Base-by-base conservation (phyloP, 805 yeast species). In the Cyberlindnera samutprakarnensis region DNA sequence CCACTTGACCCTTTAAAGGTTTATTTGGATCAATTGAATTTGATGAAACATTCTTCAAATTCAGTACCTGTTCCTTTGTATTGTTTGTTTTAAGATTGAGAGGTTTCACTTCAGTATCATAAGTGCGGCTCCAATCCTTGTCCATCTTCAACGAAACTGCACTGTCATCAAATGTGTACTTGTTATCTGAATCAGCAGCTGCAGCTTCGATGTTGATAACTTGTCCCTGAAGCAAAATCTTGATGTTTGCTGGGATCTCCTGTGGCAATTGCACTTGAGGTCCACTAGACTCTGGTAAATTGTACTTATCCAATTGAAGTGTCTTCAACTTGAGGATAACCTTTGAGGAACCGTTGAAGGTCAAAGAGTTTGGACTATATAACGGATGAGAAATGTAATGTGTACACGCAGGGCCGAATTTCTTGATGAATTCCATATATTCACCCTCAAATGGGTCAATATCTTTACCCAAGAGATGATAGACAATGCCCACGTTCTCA, bases 361-460 rank as follows among this genome's bases (percentile, higher is more conserved):
- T 66, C 12, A 86, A 53, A 1, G 72, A 61, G 49, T 88, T 71
- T 14, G 84, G 74, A 10, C 78, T 64, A 31, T 81, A 62, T 12
- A 59, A 53, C 4, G 77, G 66, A 55, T 90, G 96, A n/a, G 92
- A 78, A 5, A 90, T 64, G 31, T 76, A 62, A 53, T 86, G 95
- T 31, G 62, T 49, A 18, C 75, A 62, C 1, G 62, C 49, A 0
- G 53, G 40, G 0, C 76, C 79, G 43, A 85, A 78, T 5, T 62
- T 52, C 32, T 66, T 54, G 44, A 82, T 65, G 41, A 84, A 78
- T 1, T 51, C 37, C 6, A 56, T 29, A 42, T 82, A 73, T 5
- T 57, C 57, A 1, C 57, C 54, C 41, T 59, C 59, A 23, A 61
- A 39, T 1, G 71, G 62, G 29, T 74, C 71, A 1, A 84, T 62